Conservation (phyloP, 805 yeast genomes). For the Blastobotrys terrestris region DNA sequence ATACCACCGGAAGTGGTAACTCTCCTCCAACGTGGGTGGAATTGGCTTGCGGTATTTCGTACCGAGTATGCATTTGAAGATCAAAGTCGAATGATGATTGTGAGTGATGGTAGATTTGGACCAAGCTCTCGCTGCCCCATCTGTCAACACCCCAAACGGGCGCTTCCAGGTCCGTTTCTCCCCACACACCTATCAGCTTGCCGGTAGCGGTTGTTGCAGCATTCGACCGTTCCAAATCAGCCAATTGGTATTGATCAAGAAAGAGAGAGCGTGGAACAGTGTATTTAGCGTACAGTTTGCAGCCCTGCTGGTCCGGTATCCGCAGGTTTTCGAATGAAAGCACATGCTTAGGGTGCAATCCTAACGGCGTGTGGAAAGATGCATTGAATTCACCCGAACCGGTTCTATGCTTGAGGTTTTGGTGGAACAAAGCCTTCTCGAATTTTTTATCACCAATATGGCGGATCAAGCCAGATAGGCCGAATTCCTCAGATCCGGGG, state of each 20-base stretch:
- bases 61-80: constrained; percentile 48
- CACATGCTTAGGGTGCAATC: constrained; percentile 22
- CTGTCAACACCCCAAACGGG: constrained; percentile 43
- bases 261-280: constrained; percentile 43
- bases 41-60: constrained; percentile 36
- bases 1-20: constrained; percentile 38
- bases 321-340: constrained; percentile 9
- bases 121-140: constrained; percentile 45
- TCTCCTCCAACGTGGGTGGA: constrained; percentile 13
- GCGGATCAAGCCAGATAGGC: constrained; percentile 17
- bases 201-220: constrained; percentile 22
- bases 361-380: constrained; percentile 18
- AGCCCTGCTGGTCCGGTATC: constrained; percentile 24
- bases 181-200: constrained; percentile 40
- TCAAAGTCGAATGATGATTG: constrained; percentile 26
- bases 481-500: constrained; percentile 12
- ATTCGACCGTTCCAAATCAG: constrained; percentile 27
- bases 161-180: constrained; percentile 51
- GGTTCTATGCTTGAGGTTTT: constrained; percentile 10
- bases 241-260: constrained; percentile 50
- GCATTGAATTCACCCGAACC: constrained; percentile 8
- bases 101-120: constrained; percentile 29
- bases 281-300: constrained; percentile 40
- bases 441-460: constrained; percentile 10
- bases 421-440: constrained; percentile 16